These are phyloP conservation scores for Claviceps sp. DNA, from an alignment of 2,329 filamentous ascomycete genomes.

Conservation along the genomic window DNA sequence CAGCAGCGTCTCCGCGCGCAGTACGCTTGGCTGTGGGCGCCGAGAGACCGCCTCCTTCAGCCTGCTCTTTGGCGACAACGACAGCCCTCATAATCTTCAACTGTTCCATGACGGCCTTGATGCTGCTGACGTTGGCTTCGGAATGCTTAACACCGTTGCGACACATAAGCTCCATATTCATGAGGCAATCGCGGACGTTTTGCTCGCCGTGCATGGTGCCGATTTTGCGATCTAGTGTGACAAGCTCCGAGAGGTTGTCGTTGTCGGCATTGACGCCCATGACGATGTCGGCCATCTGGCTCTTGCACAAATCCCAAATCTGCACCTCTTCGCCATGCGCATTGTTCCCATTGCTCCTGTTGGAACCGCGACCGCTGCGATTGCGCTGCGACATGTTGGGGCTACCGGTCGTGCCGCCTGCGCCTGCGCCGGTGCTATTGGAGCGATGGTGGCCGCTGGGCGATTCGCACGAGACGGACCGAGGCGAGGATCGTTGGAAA, in stretches of 20 bases:
- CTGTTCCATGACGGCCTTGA: slow-evolving; percentile 27
- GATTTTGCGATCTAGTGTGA: slow-evolving; percentile 27
- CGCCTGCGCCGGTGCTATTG: slow-evolving; percentile 4
- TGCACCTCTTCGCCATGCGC: slow-evolving; percentile 29
- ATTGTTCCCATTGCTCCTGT: slow-evolving; percentile 28
- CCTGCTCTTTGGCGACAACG: slow-evolving; percentile 29
- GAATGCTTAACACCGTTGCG: slow-evolving; percentile 28
- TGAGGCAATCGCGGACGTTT: slow-evolving; percentile 24
- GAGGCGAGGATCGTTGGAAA: slow-evolving; percentile 15
- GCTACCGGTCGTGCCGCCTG: neutral
- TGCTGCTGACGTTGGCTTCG: slow-evolving; percentile 23
- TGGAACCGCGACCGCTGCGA: slow-evolving; percentile 29
- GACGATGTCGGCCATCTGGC: slow-evolving; percentile 26
- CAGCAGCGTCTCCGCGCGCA: slow-evolving; percentile 10
- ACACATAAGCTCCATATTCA: slow-evolving; percentile 29
- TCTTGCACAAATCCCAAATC: slow-evolving; percentile 29
- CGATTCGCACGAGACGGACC: slow-evolving; percentile 2
- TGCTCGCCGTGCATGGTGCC: slow-evolving; percentile 24
- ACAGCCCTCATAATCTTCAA: slow-evolving; percentile 29
- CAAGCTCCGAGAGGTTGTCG: slow-evolving; percentile 25
- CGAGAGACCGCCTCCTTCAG: slow-evolving; percentile 15
- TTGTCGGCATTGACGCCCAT: slow-evolving; percentile 28
- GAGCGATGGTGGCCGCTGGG: slow-evolving; percentile 5
- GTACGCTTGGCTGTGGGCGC: slow-evolving; percentile 12
- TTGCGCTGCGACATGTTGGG: slow-evolving; percentile 29